A percentile compares a stretch with the other conserved stretches of the same genome.
phyloP scores from a whole-genome alignment of 345 rosid species.

The Citrus mangshanensis region DNA sequence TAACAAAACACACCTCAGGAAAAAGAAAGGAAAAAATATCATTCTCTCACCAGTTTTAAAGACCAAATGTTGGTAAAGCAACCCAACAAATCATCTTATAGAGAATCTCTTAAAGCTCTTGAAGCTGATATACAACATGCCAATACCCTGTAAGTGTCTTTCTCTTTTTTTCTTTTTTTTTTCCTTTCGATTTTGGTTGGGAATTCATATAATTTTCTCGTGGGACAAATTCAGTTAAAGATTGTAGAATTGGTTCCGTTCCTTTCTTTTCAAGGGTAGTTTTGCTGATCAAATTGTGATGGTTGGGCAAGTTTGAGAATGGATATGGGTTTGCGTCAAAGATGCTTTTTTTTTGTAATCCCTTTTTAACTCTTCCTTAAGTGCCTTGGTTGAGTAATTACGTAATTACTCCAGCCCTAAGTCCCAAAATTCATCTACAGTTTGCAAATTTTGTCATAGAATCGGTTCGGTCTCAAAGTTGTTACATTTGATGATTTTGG shows the following conservation, averaged over 20 bases:
- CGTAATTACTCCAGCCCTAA: background rate
- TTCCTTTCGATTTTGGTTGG: background rate
- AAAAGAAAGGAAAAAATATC: background rate
- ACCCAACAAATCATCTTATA: slow-evolving; percentile 40
- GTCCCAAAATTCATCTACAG: background rate
- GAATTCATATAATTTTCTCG: too few relatives aligned
- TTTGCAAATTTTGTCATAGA: background rate
- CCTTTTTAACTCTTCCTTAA: background rate
- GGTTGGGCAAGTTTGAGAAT: slow-evolving; percentile 10
- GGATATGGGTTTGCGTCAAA: slow-evolving; percentile 7
- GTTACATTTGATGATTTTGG: background rate
- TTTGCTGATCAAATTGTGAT: slow-evolving; percentile 4
- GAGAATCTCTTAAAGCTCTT: slow-evolving; percentile 59
- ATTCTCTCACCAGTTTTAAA: background rate
- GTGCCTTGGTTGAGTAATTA: background rate
- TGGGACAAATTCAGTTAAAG: background rate
- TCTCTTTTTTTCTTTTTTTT: background rate
- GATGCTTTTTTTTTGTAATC: background rate
- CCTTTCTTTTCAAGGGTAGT: background rate
- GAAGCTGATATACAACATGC: slow-evolving; percentile 69
- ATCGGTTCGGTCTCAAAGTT: background rate
- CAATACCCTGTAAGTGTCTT: slow-evolving; percentile 46
- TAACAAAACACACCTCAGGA: slow-evolving; percentile 3
- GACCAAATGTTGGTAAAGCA: slow-evolving; percentile 50
- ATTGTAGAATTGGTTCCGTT: background rate